These are phyloP conservation scores for Microsporum audouinii DNA, from an alignment of 2,329 filamentous ascomycete species.

Conservation along the genomic window DNA sequence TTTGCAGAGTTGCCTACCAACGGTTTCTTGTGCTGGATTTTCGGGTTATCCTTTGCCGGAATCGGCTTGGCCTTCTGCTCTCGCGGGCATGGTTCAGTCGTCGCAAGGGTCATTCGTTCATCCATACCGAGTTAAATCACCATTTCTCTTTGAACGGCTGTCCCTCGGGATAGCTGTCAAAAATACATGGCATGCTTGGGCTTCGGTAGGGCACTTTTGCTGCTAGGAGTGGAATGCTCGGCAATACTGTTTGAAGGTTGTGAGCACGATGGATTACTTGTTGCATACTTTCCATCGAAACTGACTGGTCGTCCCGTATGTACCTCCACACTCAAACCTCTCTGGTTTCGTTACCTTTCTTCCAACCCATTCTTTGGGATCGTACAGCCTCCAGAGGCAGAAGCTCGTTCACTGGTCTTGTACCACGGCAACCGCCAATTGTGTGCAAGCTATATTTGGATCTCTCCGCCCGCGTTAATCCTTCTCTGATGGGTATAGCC, in stretches of 20 bases:
- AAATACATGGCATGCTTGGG: slow-evolving; percentile 26
- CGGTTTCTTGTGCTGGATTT: slow-evolving; percentile 25
- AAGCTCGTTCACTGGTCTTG: slow-evolving; percentile 37
- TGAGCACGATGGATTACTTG: not conserved
- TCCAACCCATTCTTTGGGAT: slow-evolving; percentile 24
- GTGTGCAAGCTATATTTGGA: slow-evolving; percentile 32
- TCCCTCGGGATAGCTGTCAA: slow-evolving; percentile 18
- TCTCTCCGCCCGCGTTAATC: slow-evolving; percentile 56
- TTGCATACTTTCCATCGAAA: not conserved
- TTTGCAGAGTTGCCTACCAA: slow-evolving; percentile 32
- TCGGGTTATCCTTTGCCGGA: slow-evolving; percentile 46
- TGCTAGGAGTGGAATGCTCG: slow-evolving; percentile 8
- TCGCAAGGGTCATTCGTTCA: slow-evolving; percentile 45
- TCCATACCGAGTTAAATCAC: slow-evolving; percentile 29
- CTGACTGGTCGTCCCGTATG: slow-evolving; percentile 35
- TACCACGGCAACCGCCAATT: slow-evolving; percentile 43
- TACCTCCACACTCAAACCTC: slow-evolving; percentile 32
- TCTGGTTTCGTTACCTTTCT: slow-evolving; percentile 30
- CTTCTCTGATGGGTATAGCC: slow-evolving; percentile 45
- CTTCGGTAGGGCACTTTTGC: slow-evolving; percentile 24
- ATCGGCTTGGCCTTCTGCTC: slow-evolving; percentile 31
- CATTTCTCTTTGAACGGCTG: slow-evolving; percentile 24
- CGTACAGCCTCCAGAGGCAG: slow-evolving; percentile 11
- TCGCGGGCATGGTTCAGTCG: slow-evolving; percentile 22
- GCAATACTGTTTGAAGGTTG: not conserved